Evolutionary conservation across 2,329 filamentous ascomycete species (phyloP), one percentile per base, ranked within the genome.

Genomic region (Coniochaeta prunicola): DNA sequence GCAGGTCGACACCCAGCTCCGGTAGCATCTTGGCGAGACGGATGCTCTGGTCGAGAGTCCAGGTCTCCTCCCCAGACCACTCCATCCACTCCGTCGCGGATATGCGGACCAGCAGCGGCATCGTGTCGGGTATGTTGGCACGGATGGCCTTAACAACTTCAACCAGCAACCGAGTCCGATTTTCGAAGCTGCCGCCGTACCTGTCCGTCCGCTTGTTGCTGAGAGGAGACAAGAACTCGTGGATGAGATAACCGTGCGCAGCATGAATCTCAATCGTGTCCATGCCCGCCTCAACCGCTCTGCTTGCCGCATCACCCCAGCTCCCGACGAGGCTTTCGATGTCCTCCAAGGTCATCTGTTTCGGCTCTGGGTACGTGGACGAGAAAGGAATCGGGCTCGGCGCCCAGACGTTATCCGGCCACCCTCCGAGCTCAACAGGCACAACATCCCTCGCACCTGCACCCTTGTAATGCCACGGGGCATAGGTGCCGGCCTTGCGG

Each of bases 241-340:
- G 80, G 9, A 88, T 69, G 1, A 91, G 75, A 66, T 90, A 91
- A 3, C 87, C 86, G 64, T 89, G 86, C 1, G 85, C 85, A 13
- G 69, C 79, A 63, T 86, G 81, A 21, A 84, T 77, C 71, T 96
- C 91, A 60, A 96, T 85, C 8, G 86, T 82, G 68, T 96, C 91
- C 55, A 90, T 83, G 0, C 91, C 91, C 1, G 85, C 87, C 62
- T 83, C 76, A 4, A 92, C 72, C 1, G 90, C 81, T 38, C 86
- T 76, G 63, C 78, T 76, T 0, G 83, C 79, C 0, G 83, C 77
- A 1, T 80, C 80, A 4, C 77, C 83, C 74, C 84, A 94, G 10
- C 80, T 80, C 42, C 73, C 69, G 66, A 91, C 87, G 53, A 91
- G 74, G 3, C 76, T 72, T 64, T 84, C 76, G 62, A 96, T 92